phyloP scores from a whole-genome alignment of 768 basidiomycete species.

The Pisolithus marmoratus region DNA sequence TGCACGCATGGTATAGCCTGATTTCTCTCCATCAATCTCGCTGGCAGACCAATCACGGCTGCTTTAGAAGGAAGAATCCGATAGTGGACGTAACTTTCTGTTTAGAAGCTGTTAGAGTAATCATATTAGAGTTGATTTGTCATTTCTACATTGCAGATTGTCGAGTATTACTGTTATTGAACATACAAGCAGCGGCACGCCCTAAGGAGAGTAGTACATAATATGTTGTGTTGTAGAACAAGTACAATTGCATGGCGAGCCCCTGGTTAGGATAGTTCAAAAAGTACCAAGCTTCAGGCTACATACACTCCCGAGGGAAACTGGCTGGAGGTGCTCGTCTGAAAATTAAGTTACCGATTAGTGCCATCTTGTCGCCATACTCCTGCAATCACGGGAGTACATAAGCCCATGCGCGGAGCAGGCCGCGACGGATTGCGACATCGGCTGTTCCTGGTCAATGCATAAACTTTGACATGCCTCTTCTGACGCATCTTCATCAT shows the following conservation, averaged over 20 bases:
- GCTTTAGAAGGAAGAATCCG: no score
- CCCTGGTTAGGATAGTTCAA: not conserved
- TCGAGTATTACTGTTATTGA: no score
- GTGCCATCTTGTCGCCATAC: constrained; percentile 19
- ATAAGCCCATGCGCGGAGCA: constrained; percentile 13
- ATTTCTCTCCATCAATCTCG: no score
- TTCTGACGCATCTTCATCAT: constrained; percentile 10
- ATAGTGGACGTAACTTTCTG: not conserved
- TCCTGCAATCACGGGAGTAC: constrained; percentile 14
- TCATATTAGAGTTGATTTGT: no score
- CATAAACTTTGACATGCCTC: constrained; percentile 14
- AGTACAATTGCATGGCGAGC: not conserved
- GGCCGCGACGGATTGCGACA: constrained; percentile 7
- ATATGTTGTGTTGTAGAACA: not conserved
- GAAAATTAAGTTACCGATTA: constrained; percentile 3
- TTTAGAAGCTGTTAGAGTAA: not conserved
- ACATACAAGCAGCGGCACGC: no score
- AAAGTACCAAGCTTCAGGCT: not conserved
- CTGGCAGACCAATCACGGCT: no score
- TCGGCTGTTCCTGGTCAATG: constrained; percentile 10
- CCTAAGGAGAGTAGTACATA: not conserved
- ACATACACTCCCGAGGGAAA: not conserved
- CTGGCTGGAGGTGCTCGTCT: not conserved
- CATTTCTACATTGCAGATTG: no score
- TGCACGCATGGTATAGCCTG: no score